Evolutionary conservation across 495 filamentous ascomycete species (phyloP).

Genomic region (Daldinia decipiens): DNA sequence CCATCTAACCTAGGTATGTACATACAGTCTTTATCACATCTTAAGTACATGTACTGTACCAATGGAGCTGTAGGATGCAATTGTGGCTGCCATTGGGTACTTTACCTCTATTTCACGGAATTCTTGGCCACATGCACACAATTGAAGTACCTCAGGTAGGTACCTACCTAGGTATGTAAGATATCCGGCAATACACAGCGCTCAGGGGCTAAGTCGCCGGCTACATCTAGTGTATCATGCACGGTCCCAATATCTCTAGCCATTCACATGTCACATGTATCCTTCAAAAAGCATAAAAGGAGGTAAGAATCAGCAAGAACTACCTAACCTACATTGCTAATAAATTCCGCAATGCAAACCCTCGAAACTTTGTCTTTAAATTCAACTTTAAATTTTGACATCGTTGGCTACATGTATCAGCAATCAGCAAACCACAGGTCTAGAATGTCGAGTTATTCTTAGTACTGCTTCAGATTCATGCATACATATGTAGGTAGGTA

Average conservation of each 20-base stretch:
- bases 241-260: neutral
- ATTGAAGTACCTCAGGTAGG: neutral
- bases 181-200: neutral
- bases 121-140: neutral
- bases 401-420: too few species aligned
- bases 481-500: too few species aligned
- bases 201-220: neutral
- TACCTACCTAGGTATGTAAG: too few species aligned
- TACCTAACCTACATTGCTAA: too few species aligned
- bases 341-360: too few species aligned
- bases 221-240: neutral
- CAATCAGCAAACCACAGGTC: too few species aligned
- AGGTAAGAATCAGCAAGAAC: too few species aligned
- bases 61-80: neutral
- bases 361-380: too few species aligned
- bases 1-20: neutral
- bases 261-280: neutral
- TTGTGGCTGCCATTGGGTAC: conserved; percentile 1
- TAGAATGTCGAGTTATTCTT: too few species aligned
- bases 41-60: neutral
- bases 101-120: neutral
- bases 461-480: too few species aligned
- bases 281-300: too few species aligned
- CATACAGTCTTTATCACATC: neutral
- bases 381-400: too few species aligned